Conservation (phyloP, 805 yeast species). For the Wickerhamomyces ciferrii region DNA sequence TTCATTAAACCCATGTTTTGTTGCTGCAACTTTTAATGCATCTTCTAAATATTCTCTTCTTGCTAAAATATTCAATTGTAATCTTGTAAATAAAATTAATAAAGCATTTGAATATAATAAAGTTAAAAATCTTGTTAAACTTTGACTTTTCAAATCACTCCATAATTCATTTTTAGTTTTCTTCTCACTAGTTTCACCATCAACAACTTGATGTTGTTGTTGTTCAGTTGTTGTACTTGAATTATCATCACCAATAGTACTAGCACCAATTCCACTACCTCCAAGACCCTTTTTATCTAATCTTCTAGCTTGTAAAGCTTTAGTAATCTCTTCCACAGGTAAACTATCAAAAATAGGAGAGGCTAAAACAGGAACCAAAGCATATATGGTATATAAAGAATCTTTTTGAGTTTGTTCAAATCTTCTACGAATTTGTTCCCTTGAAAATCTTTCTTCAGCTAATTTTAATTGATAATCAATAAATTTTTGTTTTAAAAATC, state of each 20-base stretch:
- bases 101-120: constrained; percentile 64
- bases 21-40: constrained; percentile 65
- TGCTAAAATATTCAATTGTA: constrained; percentile 85
- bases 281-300: constrained; percentile 21
- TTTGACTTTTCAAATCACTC: constrained; percentile 72
- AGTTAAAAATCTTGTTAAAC: constrained; percentile 69
- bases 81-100: constrained; percentile 69
- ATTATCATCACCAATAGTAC: constrained; percentile 29
- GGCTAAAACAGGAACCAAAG: constrained; percentile 72
- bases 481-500: constrained; percentile 39
- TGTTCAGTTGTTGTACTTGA: constrained; percentile 36
- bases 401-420: constrained; percentile 92
- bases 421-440: constrained; percentile 70
- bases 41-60: constrained; percentile 79
- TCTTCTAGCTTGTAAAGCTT: constrained; percentile 61
- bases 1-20: constrained; percentile 25
- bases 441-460: constrained; percentile 52
- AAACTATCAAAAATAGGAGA: constrained; percentile 55
- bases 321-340: constrained; percentile 71
- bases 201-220: constrained; percentile 17
- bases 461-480: constrained; percentile 44
- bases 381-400: constrained; percentile 77
- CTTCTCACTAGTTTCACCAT: no score
- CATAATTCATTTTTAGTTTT: constrained; percentile 68
- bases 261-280: constrained; percentile 3